These are phyloP conservation scores for Trichaptum fuscoviolaceum DNA, from an alignment of 768 basidiomycete genomes.

Conservation along the genomic window DNA sequence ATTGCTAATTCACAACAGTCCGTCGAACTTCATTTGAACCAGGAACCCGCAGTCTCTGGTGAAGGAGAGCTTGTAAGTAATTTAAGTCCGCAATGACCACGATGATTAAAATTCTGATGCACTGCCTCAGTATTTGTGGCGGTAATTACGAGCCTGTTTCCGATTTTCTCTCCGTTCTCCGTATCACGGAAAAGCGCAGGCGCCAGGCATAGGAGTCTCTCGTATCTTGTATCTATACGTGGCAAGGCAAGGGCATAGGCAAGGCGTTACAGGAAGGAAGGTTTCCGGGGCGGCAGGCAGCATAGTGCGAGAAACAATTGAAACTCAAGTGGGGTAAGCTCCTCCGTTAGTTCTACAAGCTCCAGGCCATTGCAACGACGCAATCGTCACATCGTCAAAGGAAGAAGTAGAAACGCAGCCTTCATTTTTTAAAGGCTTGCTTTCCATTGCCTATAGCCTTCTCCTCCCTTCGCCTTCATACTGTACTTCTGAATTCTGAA, in stretches of 20 bases:
- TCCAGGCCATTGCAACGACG: background rate
- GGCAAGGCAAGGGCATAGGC: background rate
- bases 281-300: background rate
- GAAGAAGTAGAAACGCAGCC: background rate
- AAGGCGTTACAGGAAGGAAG: background rate
- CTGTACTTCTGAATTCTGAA: background rate
- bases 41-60: background rate
- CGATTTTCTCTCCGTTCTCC: background rate
- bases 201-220: background rate
- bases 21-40: background rate
- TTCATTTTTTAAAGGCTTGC: background rate
- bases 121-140: background rate
- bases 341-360: background rate
- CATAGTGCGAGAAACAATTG: background rate
- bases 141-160: background rate
- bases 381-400: background rate
- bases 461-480: background rate
- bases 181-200: background rate
- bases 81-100: background rate
- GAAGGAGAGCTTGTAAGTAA: background rate
- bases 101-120: conserved; percentile 1
- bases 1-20: background rate
- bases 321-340: background rate
- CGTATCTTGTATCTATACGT: background rate
- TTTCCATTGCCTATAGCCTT: background rate